Conservation (phyloP, 345 rosid genomes). For the Eucalyptus curtisii region DNA sequence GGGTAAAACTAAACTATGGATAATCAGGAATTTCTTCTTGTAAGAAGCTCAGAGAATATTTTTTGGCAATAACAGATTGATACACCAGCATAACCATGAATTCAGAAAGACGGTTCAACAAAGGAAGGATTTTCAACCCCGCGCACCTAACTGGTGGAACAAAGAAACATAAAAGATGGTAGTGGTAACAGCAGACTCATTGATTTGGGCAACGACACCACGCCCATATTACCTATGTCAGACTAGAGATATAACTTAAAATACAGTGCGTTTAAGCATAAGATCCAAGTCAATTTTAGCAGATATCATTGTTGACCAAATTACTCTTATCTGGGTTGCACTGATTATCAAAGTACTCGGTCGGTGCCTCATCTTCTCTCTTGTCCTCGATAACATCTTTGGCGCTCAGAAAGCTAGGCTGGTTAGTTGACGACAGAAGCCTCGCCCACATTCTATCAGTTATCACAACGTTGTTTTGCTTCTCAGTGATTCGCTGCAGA, state of each 20-base stretch:
- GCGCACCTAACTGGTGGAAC: neutral
- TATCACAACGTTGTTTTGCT: constrained; percentile 45
- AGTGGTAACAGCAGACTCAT: neutral
- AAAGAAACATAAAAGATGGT: neutral
- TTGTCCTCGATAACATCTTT: constrained; percentile 26
- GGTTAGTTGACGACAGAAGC: constrained; percentile 57
- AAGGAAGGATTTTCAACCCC: neutral
- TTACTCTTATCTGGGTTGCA: neutral
- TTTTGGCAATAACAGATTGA: neutral
- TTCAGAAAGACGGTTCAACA: neutral
- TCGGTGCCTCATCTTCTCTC: constrained; percentile 9
- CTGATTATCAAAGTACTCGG: constrained; percentile 6
- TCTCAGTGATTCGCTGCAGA: constrained; percentile 42
- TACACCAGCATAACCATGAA: neutral
- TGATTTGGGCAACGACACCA: neutral
- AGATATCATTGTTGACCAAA: constrained; percentile 11
- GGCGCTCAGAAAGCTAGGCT: constrained; percentile 38
- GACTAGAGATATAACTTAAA: neutral
- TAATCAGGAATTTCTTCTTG: neutral
- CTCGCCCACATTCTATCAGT: constrained; percentile 52
- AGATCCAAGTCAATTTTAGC: neutral
- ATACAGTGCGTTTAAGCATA: neutral
- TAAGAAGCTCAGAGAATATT: neutral
- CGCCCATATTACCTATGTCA: neutral
- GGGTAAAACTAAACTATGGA: neutral